These are phyloP conservation scores for Zarea fungicola DNA, from an alignment of 2,329 filamentous ascomycete genomes.

Conservation along the genomic window DNA sequence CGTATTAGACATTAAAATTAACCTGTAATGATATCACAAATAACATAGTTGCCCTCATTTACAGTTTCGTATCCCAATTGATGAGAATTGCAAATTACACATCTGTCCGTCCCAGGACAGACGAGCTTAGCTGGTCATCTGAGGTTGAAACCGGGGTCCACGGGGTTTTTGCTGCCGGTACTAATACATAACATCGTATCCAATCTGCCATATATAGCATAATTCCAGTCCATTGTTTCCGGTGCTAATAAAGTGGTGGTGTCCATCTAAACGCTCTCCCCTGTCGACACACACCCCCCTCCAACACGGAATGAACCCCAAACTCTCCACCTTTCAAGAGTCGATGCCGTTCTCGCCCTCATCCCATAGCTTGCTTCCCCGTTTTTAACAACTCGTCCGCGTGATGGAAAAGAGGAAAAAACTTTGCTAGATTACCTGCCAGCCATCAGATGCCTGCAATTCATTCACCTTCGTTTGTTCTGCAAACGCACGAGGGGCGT, in stretches of 20 bases:
- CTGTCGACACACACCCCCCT: neutral
- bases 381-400: conserved; percentile 5
- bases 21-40: no score
- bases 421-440: neutral
- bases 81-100: neutral
- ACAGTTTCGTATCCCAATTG: no score
- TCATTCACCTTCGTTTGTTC: neutral
- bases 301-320: neutral
- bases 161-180: neutral
- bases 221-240: conserved; percentile 6
- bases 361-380: neutral
- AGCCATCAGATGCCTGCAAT: conserved; percentile 1
- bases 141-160: neutral
- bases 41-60: no score
- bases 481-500: neutral
- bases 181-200: neutral
- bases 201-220: neutral
- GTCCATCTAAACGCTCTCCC: neutral
- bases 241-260: neutral
- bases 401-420: conserved; percentile 2
- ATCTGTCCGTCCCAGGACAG: no score
- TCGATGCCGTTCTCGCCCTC: conserved; percentile 13
- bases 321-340: conserved; percentile 8
- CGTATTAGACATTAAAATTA: neutral
- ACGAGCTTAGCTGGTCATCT: neutral